Percentiles rank a stretch among this genome's conserved stretches.
Evolutionary conservation across 2,329 filamentous ascomycete genomes (phyloP).

Genomic region (Aspergillus fumigatiaffinis): DNA sequence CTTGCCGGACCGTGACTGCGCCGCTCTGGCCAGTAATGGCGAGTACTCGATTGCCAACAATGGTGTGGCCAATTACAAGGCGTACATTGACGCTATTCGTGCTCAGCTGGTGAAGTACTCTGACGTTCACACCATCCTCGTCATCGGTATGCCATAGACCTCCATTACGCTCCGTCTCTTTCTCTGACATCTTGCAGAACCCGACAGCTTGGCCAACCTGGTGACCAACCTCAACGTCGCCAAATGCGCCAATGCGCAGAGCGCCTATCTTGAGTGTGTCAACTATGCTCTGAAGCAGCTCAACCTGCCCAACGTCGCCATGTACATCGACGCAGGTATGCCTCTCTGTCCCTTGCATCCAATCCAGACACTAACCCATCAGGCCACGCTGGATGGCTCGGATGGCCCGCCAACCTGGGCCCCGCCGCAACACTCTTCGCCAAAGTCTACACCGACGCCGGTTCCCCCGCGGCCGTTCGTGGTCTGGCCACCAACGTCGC

Average conservation of each 20-base stretch:
- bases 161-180: slow-evolving; percentile 17
- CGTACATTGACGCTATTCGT: slow-evolving; percentile 54
- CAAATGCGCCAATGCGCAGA: slow-evolving; percentile 53
- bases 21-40: slow-evolving; percentile 61
- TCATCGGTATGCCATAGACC: slow-evolving; percentile 41
- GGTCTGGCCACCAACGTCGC: slow-evolving; percentile 56
- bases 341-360: neutral
- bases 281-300: neutral
- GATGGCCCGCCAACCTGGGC: slow-evolving; percentile 57
- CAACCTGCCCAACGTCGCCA: slow-evolving; percentile 54
- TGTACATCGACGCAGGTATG: slow-evolving; percentile 59
- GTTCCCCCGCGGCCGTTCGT: slow-evolving; percentile 46
- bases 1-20: slow-evolving; percentile 61
- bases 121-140: slow-evolving; percentile 48
- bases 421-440: slow-evolving; percentile 50
- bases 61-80: slow-evolving; percentile 49
- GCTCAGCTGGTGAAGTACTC: slow-evolving; percentile 51
- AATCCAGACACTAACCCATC: neutral
- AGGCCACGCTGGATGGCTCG: slow-evolving; percentile 60
- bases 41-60: slow-evolving; percentile 55
- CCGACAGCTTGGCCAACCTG: slow-evolving; percentile 60
- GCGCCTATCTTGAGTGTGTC: slow-evolving; percentile 48
- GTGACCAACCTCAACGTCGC: slow-evolving; percentile 56
- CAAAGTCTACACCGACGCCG: slow-evolving; percentile 45
- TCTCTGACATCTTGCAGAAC: slow-evolving; percentile 46